These are phyloP conservation scores for Zoysia matrella DNA, from an alignment of 202 grass and related monocot species.

Conservation along the genomic window DNA sequence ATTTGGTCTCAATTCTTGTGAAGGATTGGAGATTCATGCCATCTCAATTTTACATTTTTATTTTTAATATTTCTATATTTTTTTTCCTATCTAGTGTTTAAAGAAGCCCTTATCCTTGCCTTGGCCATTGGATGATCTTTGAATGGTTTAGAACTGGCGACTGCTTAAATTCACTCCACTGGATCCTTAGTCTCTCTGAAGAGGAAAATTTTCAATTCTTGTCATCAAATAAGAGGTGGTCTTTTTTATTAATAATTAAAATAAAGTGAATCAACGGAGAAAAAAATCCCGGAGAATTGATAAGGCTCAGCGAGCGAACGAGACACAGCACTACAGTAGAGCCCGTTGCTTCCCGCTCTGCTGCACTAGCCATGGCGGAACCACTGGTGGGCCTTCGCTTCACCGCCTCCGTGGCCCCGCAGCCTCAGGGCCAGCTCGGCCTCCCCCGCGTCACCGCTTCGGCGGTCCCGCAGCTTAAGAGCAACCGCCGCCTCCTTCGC, in stretches of 20 bases:
- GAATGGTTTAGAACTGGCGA: too few relatives aligned
- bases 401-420: conserved; percentile 25
- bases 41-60: too few relatives aligned
- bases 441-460: conserved; percentile 37
- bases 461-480: conserved; percentile 9
- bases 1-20: too few relatives aligned
- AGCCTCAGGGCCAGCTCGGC: not conserved
- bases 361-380: conserved; percentile 62
- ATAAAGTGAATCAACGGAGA: not conserved
- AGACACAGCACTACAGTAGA: not conserved
- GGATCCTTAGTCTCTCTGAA: too few relatives aligned
- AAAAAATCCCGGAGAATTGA: not conserved
- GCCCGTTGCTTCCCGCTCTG: not conserved
- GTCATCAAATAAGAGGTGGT: not conserved
- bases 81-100: too few relatives aligned
- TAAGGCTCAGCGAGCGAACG: not conserved
- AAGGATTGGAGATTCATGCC: too few relatives aligned
- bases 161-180: too few relatives aligned
- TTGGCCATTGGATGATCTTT: too few relatives aligned
- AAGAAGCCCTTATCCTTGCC: too few relatives aligned
- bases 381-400: conserved; percentile 47
- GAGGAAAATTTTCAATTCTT: not conserved
- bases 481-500: not conserved
- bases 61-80: too few relatives aligned
- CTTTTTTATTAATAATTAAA: not conserved